Percentiles rank a stretch among this genome's conserved stretches.
These are phyloP conservation scores for Prunus salicina DNA, from an alignment of 306 rosid genomes.

Conservation along the genomic window DNA sequence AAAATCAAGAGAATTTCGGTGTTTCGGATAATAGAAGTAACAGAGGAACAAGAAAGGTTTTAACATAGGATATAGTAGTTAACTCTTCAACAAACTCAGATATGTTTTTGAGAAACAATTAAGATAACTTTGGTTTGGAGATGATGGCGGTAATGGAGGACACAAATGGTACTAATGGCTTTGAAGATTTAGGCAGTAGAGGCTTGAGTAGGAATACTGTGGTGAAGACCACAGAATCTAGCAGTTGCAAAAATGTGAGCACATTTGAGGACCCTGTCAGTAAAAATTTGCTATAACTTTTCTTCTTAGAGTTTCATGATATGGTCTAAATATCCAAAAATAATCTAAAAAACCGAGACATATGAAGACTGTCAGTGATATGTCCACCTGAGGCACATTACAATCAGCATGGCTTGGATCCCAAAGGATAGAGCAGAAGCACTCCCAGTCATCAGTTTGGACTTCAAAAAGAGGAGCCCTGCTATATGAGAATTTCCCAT, in stretches of 20 bases:
- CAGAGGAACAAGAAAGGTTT: background rate
- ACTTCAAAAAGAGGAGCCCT: conserved; percentile 58
- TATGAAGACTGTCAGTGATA: background rate
- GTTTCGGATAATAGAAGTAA: background rate
- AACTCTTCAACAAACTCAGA: no score
- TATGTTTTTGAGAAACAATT: no score
- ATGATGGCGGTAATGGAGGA: background rate
- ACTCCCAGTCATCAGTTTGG: conserved; percentile 54
- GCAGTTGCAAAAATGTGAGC: background rate
- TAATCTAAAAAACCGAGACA: background rate
- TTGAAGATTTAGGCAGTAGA: background rate
- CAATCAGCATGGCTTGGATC: conserved; percentile 53
- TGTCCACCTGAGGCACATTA: conserved; percentile 50
- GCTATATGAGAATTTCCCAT: conserved; percentile 6
- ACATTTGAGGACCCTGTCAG: background rate
- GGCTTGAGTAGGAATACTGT: background rate
- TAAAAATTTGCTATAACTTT: background rate
- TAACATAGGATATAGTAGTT: no score
- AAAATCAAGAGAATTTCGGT: background rate
- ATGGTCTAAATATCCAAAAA: background rate
- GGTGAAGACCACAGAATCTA: background rate
- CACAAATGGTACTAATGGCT: background rate
- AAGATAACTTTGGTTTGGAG: background rate
- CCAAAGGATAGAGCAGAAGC: conserved; percentile 51
- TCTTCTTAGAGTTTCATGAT: background rate